Conservation (phyloP, 192 early-diverging fungal genomes). For the Rhizoclosmatium globosum region DNA sequence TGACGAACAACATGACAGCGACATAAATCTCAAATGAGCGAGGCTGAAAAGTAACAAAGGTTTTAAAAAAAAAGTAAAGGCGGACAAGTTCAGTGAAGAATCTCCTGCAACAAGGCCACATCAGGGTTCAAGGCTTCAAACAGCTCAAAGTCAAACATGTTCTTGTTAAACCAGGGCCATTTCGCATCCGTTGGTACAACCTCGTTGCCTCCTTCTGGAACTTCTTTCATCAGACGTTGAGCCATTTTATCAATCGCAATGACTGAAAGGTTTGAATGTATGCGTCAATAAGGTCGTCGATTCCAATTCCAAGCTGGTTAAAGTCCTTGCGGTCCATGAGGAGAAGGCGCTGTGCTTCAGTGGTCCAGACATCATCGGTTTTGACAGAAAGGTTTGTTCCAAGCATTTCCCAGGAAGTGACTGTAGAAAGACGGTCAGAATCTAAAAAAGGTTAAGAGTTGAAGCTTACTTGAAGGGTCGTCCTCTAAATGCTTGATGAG, state of each 20-base stretch:
- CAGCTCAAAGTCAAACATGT: conserved; percentile 51
- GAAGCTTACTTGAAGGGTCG: conserved; percentile 57
- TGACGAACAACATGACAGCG: too few species aligned
- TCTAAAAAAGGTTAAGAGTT: background rate
- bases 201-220: conserved; percentile 18
- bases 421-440: conserved; percentile 38
- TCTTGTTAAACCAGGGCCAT: conserved; percentile 51
- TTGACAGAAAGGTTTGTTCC: conserved; percentile 26
- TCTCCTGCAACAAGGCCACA: conserved; percentile 53
- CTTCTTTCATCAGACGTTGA: conserved; percentile 44
- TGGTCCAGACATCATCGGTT: conserved; percentile 74
- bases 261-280: conserved; percentile 88
- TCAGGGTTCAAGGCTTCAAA: conserved; percentile 62
- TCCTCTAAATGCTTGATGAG: conserved; percentile 65
- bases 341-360: conserved; percentile 80
- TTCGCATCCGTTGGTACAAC: conserved; percentile 1
- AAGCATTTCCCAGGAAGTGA: conserved; percentile 76
- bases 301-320: conserved; percentile 83
- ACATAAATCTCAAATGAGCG: too few species aligned
- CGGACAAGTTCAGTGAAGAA: conserved; percentile 12
- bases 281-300: conserved; percentile 88
- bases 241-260: conserved; percentile 79
- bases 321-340: conserved; percentile 93
- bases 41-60: too few species aligned
- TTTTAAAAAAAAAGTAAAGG: conserved; percentile 1